A percentile compares a stretch with the other conserved stretches of the same genome.
Conservation (phyloP, 129 eudicot genomes). For the Saposhnikovia divaricata region DNA sequence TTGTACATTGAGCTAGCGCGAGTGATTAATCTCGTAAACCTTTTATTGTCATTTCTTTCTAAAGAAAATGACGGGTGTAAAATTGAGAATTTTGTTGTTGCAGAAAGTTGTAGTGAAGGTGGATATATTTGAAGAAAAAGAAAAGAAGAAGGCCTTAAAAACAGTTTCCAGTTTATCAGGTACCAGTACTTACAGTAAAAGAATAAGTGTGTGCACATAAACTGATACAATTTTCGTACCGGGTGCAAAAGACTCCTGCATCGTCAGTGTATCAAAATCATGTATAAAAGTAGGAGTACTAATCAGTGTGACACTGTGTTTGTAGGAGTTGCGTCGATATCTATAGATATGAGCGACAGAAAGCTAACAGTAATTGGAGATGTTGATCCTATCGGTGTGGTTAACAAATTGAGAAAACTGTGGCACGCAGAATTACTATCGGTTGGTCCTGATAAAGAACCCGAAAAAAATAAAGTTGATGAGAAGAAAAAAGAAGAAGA, state of each 20-base stretch:
- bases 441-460: constrained; percentile 51
- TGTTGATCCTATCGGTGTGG: constrained; percentile 36
- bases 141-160: constrained; percentile 3
- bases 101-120: constrained; percentile 1
- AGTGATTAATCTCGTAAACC: neutral
- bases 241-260: neutral
- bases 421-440: constrained; percentile 21
- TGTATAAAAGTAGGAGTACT: neutral
- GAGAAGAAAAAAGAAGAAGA: constrained; percentile 16
- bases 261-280: too few species aligned
- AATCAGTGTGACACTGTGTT: neutral
- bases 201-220: too few species aligned
- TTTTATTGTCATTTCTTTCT: neutral
- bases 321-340: constrained; percentile 25
- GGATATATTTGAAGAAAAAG: neutral
- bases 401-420: constrained; percentile 28
- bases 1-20: too few species aligned
- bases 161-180: constrained; percentile 1
- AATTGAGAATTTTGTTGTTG: constrained; percentile 4
- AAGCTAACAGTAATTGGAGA: constrained; percentile 13
- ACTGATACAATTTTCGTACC: neutral
- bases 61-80: neutral
- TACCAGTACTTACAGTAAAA: neutral
- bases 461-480: constrained; percentile 23
- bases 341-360: constrained; percentile 30